These are phyloP conservation scores for Cerioporus squamosus DNA, from an alignment of 1,284 basidiomycete species.

Conservation along the genomic window DNA sequence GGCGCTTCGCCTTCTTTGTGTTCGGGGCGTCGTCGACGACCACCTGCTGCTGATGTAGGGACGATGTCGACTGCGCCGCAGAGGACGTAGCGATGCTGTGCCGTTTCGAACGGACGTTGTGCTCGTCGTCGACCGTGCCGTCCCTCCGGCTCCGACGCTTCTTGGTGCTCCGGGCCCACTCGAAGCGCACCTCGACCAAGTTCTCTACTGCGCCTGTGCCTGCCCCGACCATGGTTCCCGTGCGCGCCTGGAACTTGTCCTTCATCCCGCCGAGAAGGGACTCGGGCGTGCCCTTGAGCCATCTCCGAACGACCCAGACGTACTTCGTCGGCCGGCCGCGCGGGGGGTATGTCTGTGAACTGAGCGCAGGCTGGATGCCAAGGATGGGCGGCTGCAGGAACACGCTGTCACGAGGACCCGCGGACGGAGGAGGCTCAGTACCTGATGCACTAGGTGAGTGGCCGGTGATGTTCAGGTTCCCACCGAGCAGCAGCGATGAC, in stretches of 20 bases:
- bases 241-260: conserved; percentile 37
- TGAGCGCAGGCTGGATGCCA: conserved; percentile 63
- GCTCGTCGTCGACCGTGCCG: conserved; percentile 19
- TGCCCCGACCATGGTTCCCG: conserved; percentile 6
- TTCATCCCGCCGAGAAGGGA: conserved; percentile 44
- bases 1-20: conserved; percentile 20
- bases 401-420: conserved; percentile 15
- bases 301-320: conserved; percentile 81
- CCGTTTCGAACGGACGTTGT: conserved; percentile 17
- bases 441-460: conserved; percentile 13
- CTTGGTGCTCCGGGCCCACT: conserved; percentile 64
- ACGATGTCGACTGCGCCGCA: conserved; percentile 32
- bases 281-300: conserved; percentile 66
- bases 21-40: conserved; percentile 11
- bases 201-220: conserved; percentile 24
- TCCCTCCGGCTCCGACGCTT: conserved; percentile 32
- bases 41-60: conserved; percentile 24
- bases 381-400: conserved; percentile 60
- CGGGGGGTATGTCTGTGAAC: conserved; percentile 44
- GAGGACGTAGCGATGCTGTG: conserved; percentile 26
- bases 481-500: conserved; percentile 15
- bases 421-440: conserved; percentile 19
- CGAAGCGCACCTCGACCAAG: conserved; percentile 69
- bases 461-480: conserved; percentile 11
- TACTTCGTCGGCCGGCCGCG: conserved; percentile 64